A percentile compares a stretch with the other conserved stretches of the same genome.
Conservation (phyloP, 129 eudicot species). For the Mikania micrantha region DNA sequence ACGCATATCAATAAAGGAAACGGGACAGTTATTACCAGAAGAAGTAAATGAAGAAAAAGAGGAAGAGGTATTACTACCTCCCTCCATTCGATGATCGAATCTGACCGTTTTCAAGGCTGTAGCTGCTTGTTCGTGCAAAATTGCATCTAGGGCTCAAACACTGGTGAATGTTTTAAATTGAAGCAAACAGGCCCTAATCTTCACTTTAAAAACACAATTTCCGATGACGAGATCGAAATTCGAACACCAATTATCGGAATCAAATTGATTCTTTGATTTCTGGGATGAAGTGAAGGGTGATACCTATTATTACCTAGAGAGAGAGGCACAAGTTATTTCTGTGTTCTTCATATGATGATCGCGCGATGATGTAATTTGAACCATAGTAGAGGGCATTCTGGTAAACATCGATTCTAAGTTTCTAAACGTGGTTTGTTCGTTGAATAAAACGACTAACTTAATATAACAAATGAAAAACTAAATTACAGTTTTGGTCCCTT, state of each 20-base stretch:
- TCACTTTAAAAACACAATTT: background rate
- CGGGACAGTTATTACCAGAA: conserved; percentile 50
- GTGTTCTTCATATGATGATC: background rate
- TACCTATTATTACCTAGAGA: conserved; percentile 23
- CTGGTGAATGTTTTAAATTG: background rate
- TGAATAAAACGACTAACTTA: background rate
- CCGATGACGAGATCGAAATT: conserved; percentile 3
- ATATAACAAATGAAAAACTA: no score
- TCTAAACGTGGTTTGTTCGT: conserved; percentile 14
- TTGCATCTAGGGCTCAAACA: conserved; percentile 16
- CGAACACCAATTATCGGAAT: background rate
- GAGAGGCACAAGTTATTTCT: background rate
- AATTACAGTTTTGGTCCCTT: no score
- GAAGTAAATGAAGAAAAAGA: conserved; percentile 45
- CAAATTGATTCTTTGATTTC: background rate
- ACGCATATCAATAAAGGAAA: conserved; percentile 17
- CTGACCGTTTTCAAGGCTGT: conserved; percentile 34
- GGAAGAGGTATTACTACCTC: conserved; percentile 55
- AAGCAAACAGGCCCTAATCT: conserved; percentile 23
- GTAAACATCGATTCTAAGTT: background rate
- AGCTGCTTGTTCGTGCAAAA: conserved; percentile 20
- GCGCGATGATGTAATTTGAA: conserved; percentile 18
- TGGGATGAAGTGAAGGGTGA: background rate
- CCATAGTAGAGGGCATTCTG: conserved; percentile 14
- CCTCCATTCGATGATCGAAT: conserved; percentile 79